Percentiles rank a stretch among this genome's conserved stretches.
These are phyloP conservation scores for Arachnomyces sp. DNA, from an alignment of 2,329 filamentous ascomycete species.

Conservation along the genomic window DNA sequence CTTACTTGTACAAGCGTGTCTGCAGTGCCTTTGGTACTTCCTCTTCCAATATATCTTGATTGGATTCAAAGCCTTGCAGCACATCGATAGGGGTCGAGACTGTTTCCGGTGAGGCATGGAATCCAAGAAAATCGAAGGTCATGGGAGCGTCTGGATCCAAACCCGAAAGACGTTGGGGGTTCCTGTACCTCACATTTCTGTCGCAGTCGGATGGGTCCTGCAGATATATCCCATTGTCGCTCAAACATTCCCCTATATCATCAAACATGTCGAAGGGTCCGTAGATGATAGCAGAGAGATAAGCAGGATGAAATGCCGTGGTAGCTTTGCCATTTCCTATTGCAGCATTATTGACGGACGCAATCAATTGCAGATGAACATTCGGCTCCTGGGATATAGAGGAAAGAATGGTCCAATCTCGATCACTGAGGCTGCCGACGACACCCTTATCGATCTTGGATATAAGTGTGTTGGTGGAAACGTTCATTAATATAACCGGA, in stretches of 20 bases:
- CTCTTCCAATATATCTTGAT: conserved; percentile 4
- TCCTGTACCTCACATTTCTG: conserved; percentile 17
- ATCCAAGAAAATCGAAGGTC: conserved; percentile 8
- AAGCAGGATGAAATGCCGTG: background rate
- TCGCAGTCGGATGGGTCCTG: conserved; percentile 17
- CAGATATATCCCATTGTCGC: conserved; percentile 17
- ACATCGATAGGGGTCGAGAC: conserved; percentile 3
- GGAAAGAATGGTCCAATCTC: no score
- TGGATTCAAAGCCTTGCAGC: conserved; percentile 4
- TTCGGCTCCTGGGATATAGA: no score
- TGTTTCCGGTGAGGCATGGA: background rate
- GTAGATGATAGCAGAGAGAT: conserved; percentile 7
- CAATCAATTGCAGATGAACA: background rate
- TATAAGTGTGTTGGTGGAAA: no score
- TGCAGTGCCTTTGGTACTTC: conserved; percentile 6
- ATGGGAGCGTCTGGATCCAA: conserved; percentile 8
- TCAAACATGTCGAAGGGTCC: conserved; percentile 16
- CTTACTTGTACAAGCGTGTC: conserved; percentile 10
- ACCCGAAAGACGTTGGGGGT: conserved; percentile 18
- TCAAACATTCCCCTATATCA: conserved; percentile 19
- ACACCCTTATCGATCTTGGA: no score
- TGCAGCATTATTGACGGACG: background rate
- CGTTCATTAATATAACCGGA: no score
- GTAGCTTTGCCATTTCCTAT: background rate
- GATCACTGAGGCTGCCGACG: no score